phyloP scores from a whole-genome alignment of 1,284 basidiomycete species.

The Heterobasidion irregulare region DNA sequence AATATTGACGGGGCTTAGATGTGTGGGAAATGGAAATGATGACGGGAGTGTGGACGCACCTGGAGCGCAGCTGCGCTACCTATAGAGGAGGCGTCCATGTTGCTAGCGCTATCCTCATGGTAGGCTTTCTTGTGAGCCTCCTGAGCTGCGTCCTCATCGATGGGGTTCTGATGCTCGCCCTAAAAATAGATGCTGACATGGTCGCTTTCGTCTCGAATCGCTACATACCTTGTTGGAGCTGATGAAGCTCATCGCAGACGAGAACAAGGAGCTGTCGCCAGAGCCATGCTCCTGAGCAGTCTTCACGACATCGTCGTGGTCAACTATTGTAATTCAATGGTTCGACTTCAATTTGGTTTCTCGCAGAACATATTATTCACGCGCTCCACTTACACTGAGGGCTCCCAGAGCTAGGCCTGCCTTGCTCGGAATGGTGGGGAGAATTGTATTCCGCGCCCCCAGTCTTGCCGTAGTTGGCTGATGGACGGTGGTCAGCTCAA shows the following conservation, averaged over 20 bases:
- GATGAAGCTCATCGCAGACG: constrained; percentile 41
- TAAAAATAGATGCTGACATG: constrained; percentile 15
- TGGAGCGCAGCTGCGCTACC: constrained; percentile 75
- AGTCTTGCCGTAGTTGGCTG: constrained; percentile 27
- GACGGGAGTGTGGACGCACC: constrained; percentile 26
- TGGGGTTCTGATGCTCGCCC: constrained; percentile 41
- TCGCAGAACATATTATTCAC: background rate
- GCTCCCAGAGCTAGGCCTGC: constrained; percentile 10
- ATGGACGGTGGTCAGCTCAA: background rate
- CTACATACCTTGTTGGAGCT: constrained; percentile 39
- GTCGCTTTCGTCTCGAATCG: background rate
- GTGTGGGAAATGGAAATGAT: background rate
- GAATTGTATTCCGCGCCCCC: constrained; percentile 56
- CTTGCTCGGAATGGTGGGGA: constrained; percentile 27
- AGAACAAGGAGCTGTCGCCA: constrained; percentile 43
- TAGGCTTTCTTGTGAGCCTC: constrained; percentile 57
- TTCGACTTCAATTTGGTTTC: no score
- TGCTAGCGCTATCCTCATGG: constrained; percentile 36
- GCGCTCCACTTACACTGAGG: constrained; percentile 23
- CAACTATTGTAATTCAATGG: constrained; percentile 29
- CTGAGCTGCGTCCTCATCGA: constrained; percentile 63
- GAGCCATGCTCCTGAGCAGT: constrained; percentile 42
- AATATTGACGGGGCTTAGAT: background rate
- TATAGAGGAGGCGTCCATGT: constrained; percentile 48
- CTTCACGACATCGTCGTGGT: constrained; percentile 48